Evolutionary conservation across 116 monocot genomes (phyloP).

Genomic region (Thalassia testudinum): DNA sequence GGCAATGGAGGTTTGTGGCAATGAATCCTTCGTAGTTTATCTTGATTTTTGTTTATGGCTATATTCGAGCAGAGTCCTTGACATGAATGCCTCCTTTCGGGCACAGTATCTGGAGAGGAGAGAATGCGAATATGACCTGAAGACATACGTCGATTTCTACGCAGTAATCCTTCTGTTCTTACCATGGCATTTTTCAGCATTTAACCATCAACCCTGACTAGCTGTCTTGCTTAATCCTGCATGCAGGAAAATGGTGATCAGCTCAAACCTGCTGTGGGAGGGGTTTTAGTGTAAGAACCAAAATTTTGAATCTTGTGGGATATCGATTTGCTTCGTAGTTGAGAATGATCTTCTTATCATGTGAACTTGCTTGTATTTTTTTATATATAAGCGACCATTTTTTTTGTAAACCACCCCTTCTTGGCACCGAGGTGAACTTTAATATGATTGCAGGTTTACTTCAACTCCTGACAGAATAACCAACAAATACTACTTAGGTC

Average conservation of each 20-base stretch:
- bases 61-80: no score
- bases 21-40: not conserved
- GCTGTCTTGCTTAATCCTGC: not conserved
- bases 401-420: no score
- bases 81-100: not conserved
- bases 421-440: not conserved
- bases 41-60: not conserved
- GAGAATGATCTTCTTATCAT: no score
- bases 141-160: constrained; percentile 58
- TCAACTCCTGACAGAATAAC: constrained; percentile 65
- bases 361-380: no score
- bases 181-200: no score
- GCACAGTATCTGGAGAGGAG: constrained; percentile 83
- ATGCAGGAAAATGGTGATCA: constrained; percentile 28
- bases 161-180: constrained; percentile 47
- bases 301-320: not conserved
- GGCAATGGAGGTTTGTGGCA: constrained; percentile 51
- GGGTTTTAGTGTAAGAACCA: constrained; percentile 65
- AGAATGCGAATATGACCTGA: constrained; percentile 90
- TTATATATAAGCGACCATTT: not conserved
- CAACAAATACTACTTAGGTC: constrained; percentile 90
- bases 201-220: no score
- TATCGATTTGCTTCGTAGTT: no score
- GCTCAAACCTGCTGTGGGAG: constrained; percentile 29
- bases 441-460: constrained; percentile 42